These are phyloP conservation scores for Hirschioporus abietinus DNA, from an alignment of 768 basidiomycete species.

Conservation along the genomic window DNA sequence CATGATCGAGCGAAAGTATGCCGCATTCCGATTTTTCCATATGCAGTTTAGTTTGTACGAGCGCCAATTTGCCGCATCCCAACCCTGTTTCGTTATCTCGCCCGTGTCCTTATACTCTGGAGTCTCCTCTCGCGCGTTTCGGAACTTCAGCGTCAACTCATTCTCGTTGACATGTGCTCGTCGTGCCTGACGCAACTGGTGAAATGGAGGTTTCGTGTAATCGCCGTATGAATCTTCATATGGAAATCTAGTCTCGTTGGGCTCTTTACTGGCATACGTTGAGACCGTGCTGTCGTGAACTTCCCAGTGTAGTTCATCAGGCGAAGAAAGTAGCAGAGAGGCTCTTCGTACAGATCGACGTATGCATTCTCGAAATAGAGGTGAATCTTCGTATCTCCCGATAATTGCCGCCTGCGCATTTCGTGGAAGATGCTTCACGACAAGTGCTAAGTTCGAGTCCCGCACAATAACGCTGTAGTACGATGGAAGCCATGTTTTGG, in stretches of 20 bases:
- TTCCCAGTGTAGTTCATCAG: background rate
- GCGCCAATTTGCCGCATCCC: too few species aligned
- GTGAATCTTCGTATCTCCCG: background rate
- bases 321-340: background rate
- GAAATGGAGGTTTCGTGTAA: too few species aligned
- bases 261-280: background rate
- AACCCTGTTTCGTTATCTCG: too few species aligned
- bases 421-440: too few species aligned
- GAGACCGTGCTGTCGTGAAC: background rate
- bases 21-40: too few species aligned
- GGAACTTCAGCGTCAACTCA: background rate
- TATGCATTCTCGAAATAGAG: background rate
- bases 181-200: background rate
- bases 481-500: too few species aligned
- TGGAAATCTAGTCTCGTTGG: background rate
- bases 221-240: background rate
- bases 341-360: background rate
- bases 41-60: too few species aligned
- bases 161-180: background rate
- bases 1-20: background rate
- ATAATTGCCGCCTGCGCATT: background rate
- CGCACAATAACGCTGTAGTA: too few species aligned
- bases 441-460: too few species aligned
- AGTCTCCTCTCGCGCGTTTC: too few species aligned
- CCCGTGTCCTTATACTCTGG: too few species aligned